Base-by-base conservation (phyloP, 2,329 filamentous ascomycete genomes). In the Neophaeococcomyces mojaviensis region DNA sequence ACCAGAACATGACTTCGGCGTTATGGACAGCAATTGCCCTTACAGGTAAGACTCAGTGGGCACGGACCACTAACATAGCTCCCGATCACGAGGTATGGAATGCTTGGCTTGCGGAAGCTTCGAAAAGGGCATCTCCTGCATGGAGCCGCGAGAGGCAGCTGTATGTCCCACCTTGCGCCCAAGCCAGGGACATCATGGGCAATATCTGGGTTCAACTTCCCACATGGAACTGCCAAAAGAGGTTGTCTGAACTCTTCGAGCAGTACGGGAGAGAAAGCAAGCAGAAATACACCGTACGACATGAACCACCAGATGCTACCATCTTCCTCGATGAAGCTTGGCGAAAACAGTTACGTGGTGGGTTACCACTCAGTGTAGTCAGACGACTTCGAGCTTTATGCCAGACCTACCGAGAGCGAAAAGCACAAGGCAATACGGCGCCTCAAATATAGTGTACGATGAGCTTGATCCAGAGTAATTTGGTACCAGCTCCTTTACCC, bases 1-100 rank as follows among this genome's bases (percentile, higher is more conserved):
- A 28, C 10, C 24, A 28, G 10, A 28, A 5, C 24, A 28, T 28
- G 24, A 74, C 70, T 0, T 57, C 68, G 38, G 71, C 70, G 0
- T 58, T 74, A 0, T 74, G 68, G 67, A 70, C 67, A 48, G 65
- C 66, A 1, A 70, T 74, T n/a, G 59, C 69, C 1, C 58, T 72
- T 5, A 68, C 66, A 2, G 67, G 69, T 39, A 61, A 58, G 18
- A 63, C 57, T 0, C 56, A 59, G 2, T 74, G 72, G 71, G 62
- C 69, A 49, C 52, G 37, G 53, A 62, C 15, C 59, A 54, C 52
- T 6, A 41, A 47, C 2, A 54, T 67, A 0, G 67, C 66, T 3
- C 69, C 68, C 0, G 49, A 61, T 10, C 69, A 67, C 1, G 42
- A 32, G 1, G 62, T 61, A 0, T 72, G 69, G 69, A 54, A 57